Evolutionary conservation across 1,284 basidiomycete genomes (phyloP), one percentile per base, ranked within the genome.

Genomic region (Ustilago loliicola): DNA sequence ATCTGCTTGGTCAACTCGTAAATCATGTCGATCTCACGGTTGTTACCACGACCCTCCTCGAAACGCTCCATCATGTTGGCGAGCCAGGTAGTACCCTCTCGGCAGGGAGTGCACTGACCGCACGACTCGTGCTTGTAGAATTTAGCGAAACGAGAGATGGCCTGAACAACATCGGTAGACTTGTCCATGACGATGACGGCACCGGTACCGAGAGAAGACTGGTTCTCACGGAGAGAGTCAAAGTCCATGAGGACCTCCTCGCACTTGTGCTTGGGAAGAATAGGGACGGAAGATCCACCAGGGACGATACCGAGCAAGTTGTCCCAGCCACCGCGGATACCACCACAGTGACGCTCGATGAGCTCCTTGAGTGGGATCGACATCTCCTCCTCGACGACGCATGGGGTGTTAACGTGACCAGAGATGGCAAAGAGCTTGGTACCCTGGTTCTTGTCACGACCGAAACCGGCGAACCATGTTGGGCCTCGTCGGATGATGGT

Each of bases 171-270:
- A 86, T 99, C 96, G 42, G 96, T 98, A 80, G 92, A 92, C 89
- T 98, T 95, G 90, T 98, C 92, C 96, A 98, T 98, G 80, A 98
- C 96, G 80, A 98, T 99, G 77, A 98, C 95, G 21, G 96, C 96
- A 70, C 96, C 96, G 0, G 96, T 99, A 32, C 96, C 96, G 75
- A 99, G 91, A 87, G 95, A 94, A 21, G 94, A 93, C 84, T 95
- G 93, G 19, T 94, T 92, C 86, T 98, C 96, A 87, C 96, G 96
- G 69, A 98, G 90, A 8, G 96, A 98, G 88, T 99, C 96, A 87
- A 93, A 99, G 89, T 99, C 96, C 96, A 99, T 99, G 38, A 86
- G 78, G 9, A 81, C 84, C 48, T 81, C 66, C 40, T 83, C 83
- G 66, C 84, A 85, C 62, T 78, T 80, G 72, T 83, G 88, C 74